phyloP scores from a whole-genome alignment of 305 asterid genomes.

The Plantago coronopus region DNA sequence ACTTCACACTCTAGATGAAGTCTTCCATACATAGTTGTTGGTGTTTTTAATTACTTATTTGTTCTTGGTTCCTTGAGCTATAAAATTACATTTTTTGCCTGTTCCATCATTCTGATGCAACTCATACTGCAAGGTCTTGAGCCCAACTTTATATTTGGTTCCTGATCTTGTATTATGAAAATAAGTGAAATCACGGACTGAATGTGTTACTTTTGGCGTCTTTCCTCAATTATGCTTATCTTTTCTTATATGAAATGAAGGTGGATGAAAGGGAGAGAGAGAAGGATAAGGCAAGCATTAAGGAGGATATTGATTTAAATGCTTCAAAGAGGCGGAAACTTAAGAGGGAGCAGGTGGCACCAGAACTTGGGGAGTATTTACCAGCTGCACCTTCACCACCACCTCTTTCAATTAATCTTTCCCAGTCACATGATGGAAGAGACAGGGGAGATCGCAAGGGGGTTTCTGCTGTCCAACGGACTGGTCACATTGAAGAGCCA shows the following conservation, averaged over 20 bases:
- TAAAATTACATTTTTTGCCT: too few relatives aligned
- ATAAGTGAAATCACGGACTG: too few relatives aligned
- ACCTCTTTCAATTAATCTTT: constrained; percentile 48
- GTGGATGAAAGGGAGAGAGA: constrained; percentile 72
- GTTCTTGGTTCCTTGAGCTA: too few relatives aligned
- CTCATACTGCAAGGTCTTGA: too few relatives aligned
- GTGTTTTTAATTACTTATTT: too few relatives aligned
- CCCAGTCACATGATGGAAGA: constrained; percentile 36
- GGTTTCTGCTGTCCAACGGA: constrained; percentile 48
- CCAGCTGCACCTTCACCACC: constrained; percentile 64
- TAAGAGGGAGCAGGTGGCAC: constrained; percentile 73
- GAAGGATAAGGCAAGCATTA: constrained; percentile 59
- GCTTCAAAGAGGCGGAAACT: constrained; percentile 90
- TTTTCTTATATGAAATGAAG: constrained; percentile 34
- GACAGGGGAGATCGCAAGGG: constrained; percentile 87
- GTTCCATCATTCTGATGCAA: too few relatives aligned
- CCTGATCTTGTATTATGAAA: too few relatives aligned
- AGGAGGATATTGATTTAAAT: constrained; percentile 76
- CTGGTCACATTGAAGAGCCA: constrained; percentile 77
- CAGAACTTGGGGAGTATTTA: constrained; percentile 91
- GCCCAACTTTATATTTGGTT: too few relatives aligned
- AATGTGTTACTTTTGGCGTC: background rate
- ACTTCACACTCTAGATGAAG: too few relatives aligned
- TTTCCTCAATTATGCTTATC: background rate
- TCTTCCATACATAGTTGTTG: too few relatives aligned